Evolutionary conservation across 352 stramenopile genomes (phyloP).

Genomic region (Lagenidium giganteum): DNA sequence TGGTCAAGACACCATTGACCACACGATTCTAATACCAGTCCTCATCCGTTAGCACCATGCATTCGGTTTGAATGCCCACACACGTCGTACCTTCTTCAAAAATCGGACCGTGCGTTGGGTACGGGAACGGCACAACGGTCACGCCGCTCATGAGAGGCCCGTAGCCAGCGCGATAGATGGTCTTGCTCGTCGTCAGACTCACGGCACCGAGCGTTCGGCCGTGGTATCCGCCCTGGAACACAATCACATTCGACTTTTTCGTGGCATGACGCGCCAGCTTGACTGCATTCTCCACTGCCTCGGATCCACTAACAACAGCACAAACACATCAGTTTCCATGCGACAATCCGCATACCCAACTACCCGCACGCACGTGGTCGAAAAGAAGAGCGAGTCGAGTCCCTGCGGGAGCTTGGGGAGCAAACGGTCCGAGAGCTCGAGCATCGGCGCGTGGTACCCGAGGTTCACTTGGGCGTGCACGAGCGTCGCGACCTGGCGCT

Average conservation of each 20-base stretch:
- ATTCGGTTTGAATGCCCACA: no score
- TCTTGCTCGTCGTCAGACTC: slow-evolving; percentile 91
- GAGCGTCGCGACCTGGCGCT: slow-evolving; percentile 86
- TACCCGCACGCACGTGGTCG: slow-evolving; percentile 38
- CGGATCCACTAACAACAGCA: slow-evolving; percentile 56
- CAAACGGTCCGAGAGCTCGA: slow-evolving; percentile 86
- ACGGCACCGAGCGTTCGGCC: slow-evolving; percentile 89
- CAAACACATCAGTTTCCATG: slow-evolving; percentile 2
- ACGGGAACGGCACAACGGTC: slow-evolving; percentile 85
- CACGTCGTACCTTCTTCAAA: slow-evolving; percentile 46
- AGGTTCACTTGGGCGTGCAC: slow-evolving; percentile 92
- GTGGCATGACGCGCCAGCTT: slow-evolving; percentile 90
- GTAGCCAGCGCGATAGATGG: slow-evolving; percentile 84
- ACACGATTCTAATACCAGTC: slow-evolving; percentile 1
- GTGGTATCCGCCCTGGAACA: slow-evolving; percentile 92
- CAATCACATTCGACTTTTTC: slow-evolving; percentile 87
- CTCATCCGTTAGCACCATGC: neutral
- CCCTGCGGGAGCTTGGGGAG: slow-evolving; percentile 70
- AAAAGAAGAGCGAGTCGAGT: slow-evolving; percentile 89
- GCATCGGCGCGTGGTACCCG: slow-evolving; percentile 89
- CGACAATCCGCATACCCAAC: neutral
- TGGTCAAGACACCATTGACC: slow-evolving; percentile 78
- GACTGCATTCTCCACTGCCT: slow-evolving; percentile 91
- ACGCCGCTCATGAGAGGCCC: slow-evolving; percentile 81
- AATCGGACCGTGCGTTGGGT: slow-evolving; percentile 79